A percentile compares a stretch with the other conserved stretches of the same genome.
phyloP scores from a whole-genome alignment of 2,329 filamentous ascomycete species.

The Xylariaceae sp. region DNA sequence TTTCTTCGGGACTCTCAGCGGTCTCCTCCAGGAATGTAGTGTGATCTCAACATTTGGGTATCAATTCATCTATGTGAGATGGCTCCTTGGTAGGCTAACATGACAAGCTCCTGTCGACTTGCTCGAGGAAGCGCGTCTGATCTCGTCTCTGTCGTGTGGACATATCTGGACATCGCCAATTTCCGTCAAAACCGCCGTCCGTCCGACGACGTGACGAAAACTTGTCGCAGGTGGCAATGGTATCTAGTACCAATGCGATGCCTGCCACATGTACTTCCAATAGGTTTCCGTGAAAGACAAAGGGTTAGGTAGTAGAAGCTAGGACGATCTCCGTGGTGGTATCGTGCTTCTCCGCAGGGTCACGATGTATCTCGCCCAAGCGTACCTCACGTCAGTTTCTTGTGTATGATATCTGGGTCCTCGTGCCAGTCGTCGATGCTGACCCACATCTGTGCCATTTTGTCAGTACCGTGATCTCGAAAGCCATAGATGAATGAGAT shows the following conservation, averaged over 20 bases:
- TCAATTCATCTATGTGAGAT: slow-evolving; percentile 1
- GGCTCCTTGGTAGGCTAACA: too few species aligned
- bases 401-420: slow-evolving; percentile 97
- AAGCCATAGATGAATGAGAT: neutral
- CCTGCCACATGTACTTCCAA: neutral
- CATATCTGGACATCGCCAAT: too few species aligned
- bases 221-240: neutral
- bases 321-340: too few species aligned
- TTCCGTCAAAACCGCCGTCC: too few species aligned
- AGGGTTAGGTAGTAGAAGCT: neutral
- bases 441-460: slow-evolving; percentile 85
- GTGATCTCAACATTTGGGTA: slow-evolving; percentile 1
- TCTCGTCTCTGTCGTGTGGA: neutral
- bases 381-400: slow-evolving; percentile 73
- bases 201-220: neutral
- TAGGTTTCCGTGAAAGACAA: neutral
- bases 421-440: slow-evolving; percentile 99
- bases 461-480: neutral
- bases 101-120: neutral
- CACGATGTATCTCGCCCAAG: neutral
- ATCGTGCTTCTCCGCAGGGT: too few species aligned
- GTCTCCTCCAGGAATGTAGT: too few species aligned
- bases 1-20: too few species aligned
- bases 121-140: slow-evolving; percentile 5
- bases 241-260: neutral